These are phyloP conservation scores for Periglandula ipomoeae DNA, from an alignment of 2,329 filamentous ascomycete genomes.

Conservation along the genomic window DNA sequence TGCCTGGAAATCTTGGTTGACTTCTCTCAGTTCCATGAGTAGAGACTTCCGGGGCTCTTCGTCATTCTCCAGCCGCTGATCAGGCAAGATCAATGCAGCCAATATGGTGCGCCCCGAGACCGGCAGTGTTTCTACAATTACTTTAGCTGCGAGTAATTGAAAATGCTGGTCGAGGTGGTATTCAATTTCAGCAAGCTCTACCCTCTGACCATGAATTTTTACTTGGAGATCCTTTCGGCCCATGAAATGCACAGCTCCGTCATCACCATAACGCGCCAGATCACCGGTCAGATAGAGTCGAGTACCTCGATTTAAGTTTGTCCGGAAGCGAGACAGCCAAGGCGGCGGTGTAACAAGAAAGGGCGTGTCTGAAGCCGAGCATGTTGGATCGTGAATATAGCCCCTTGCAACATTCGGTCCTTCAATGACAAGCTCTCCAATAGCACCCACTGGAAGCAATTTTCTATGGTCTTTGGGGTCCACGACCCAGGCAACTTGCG, in stretches of 20 bases:
- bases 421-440: constrained; percentile 11
- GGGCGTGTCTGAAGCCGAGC: background rate
- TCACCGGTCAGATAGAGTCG: constrained; percentile 16
- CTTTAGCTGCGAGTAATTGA: background rate
- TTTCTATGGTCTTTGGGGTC: background rate
- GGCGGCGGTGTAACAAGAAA: background rate
- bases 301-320: constrained; percentile 13
- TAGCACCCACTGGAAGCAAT: background rate
- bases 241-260: constrained; percentile 13
- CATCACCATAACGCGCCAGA: constrained; percentile 20
- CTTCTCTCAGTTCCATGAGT: background rate
- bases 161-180: background rate
- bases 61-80: background rate
- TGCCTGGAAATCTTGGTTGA: background rate
- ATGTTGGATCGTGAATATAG: constrained; percentile 40
- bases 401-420: constrained; percentile 43
- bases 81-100: background rate
- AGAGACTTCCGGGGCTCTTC: background rate
- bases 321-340: constrained; percentile 10
- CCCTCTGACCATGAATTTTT: constrained; percentile 44
- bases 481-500: background rate
- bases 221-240: constrained; percentile 25
- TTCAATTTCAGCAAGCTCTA: constrained; percentile 30
- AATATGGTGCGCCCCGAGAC: background rate
- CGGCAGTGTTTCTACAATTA: background rate